A percentile compares a stretch with the other conserved stretches of the same genome.
phyloP scores from a whole-genome alignment of 2,329 filamentous ascomycete genomes.

The Epichloe gansuensis region DNA sequence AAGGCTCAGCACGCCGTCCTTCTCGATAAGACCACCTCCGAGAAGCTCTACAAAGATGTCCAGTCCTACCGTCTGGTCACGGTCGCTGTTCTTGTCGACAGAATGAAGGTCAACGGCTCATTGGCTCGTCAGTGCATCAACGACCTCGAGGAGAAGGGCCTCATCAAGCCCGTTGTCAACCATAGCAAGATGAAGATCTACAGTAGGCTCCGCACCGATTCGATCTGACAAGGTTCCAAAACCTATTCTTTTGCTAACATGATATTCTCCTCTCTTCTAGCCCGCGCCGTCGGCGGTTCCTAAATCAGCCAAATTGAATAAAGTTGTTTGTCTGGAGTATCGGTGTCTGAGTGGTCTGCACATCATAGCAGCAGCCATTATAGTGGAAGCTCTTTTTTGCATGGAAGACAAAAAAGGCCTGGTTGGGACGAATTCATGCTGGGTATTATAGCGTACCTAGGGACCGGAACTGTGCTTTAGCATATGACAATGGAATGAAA shows the following conservation, averaged over 20 bases:
- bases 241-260: not conserved
- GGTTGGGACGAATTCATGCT: slow-evolving; percentile 29
- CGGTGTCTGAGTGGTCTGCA: slow-evolving; percentile 26
- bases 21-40: slow-evolving; percentile 93
- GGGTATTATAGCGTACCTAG: slow-evolving; percentile 25
- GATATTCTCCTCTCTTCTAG: slow-evolving; percentile 25
- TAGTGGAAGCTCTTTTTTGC: slow-evolving; percentile 20
- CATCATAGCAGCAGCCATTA: slow-evolving; percentile 21
- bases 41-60: slow-evolving; percentile 99
- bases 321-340: slow-evolving; percentile 24
- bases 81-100: slow-evolving; percentile 95
- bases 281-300: slow-evolving; percentile 47
- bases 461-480: slow-evolving; percentile 25
- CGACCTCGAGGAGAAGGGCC: slow-evolving; percentile 94
- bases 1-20: slow-evolving; percentile 99
- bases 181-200: slow-evolving; percentile 99
- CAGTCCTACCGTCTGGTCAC: slow-evolving; percentile 99
- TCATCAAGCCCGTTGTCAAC: slow-evolving; percentile 93
- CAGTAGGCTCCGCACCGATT: slow-evolving; percentile 43
- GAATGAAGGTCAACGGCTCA: slow-evolving; percentile 99
- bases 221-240: not conserved
- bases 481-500: slow-evolving; percentile 28
- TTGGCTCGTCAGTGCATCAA: slow-evolving; percentile 79
- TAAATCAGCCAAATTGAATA: slow-evolving; percentile 23
- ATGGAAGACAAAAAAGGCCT: slow-evolving; percentile 22